Conservation (phyloP, 2,329 filamentous ascomycete genomes). For the Leptographium lundbergii region DNA sequence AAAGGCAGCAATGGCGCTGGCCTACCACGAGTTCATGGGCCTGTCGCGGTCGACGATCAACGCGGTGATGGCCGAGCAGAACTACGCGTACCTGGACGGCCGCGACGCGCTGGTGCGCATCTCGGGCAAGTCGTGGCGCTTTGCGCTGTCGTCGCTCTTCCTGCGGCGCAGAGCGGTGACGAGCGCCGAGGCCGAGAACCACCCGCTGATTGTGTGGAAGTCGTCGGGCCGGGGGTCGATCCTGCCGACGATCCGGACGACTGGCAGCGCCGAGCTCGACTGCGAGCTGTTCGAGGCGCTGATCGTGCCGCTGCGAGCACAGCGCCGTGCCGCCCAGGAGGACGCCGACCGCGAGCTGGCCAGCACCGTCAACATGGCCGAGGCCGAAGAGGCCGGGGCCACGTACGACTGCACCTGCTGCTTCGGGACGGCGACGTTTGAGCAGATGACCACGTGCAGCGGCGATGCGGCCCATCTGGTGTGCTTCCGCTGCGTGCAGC, state of each 20-base stretch:
- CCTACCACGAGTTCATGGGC: conserved; percentile 64
- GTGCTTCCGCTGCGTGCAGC: conserved; percentile 71
- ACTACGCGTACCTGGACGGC: conserved; percentile 64
- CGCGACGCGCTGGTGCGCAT: conserved; percentile 56
- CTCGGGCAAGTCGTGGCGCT: conserved; percentile 65
- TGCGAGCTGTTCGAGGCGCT: conserved; percentile 47
- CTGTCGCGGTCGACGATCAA: conserved; percentile 62
- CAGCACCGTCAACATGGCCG: conserved; percentile 39
- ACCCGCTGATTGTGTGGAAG: conserved; percentile 52
- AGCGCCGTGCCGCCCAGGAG: conserved; percentile 30
- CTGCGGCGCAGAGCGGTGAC: conserved; percentile 33
- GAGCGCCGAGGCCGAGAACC: conserved; percentile 33
- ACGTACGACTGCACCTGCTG: conserved; percentile 68
- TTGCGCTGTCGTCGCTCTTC: conserved; percentile 59
- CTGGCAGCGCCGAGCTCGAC: conserved; percentile 52
- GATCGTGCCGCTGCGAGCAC: conserved; percentile 37
- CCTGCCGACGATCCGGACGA: conserved; percentile 50
- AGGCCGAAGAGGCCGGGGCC: conserved; percentile 43
- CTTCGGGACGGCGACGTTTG: conserved; percentile 57
- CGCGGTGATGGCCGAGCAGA: conserved; percentile 68
- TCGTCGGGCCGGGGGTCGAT: conserved; percentile 41
- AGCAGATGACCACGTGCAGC: conserved; percentile 62
- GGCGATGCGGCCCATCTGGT: conserved; percentile 48
- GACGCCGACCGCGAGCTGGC: conserved; percentile 41
- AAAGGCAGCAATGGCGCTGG: conserved; percentile 51